These are phyloP conservation scores for Xylaria sp. DNA, from an alignment of 2,329 filamentous ascomycete species.

Conservation along the genomic window DNA sequence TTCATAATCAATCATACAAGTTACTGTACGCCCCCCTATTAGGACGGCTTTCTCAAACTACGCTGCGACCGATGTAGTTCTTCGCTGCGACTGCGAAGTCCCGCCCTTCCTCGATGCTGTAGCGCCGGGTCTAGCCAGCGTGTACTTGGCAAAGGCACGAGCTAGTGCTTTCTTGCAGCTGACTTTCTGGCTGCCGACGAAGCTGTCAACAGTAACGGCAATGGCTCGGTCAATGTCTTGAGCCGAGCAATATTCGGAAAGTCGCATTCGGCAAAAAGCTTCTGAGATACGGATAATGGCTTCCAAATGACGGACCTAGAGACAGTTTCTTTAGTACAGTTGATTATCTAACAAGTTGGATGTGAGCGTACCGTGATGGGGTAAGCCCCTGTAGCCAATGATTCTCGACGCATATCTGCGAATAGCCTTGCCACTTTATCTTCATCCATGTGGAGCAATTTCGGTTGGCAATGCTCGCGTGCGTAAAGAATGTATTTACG, in stretches of 20 bases:
- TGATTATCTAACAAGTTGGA: neutral
- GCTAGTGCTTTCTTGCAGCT: constrained; percentile 96
- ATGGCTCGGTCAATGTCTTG: constrained; percentile 97
- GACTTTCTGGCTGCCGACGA: constrained; percentile 94
- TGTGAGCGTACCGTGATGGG: constrained; percentile 83
- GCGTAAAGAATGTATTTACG: constrained; percentile 98
- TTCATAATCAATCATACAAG: constrained; percentile 11
- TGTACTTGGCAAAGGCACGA: constrained; percentile 95
- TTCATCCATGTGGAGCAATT: constrained; percentile 96
- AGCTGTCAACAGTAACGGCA: constrained; percentile 93
- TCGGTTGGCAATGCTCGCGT: constrained; percentile 84
- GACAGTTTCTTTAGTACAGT: constrained; percentile 28
- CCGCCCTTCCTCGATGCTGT: constrained; percentile 28
- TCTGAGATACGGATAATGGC: constrained; percentile 96
- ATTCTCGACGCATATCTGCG: constrained; percentile 94
- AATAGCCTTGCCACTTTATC: constrained; percentile 95
- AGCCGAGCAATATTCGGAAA: constrained; percentile 92
- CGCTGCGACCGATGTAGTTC: constrained; percentile 30
- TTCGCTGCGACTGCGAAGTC: constrained; percentile 33
- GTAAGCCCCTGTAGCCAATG: constrained; percentile 91
- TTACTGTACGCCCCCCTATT: constrained; percentile 7
- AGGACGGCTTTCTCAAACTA: constrained; percentile 10
- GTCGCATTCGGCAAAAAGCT: constrained; percentile 94
- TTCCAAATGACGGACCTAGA: constrained; percentile 91
- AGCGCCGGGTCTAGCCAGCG: constrained; percentile 58